Evolutionary conservation across 2,329 filamentous ascomycete genomes (phyloP), one percentile per base, ranked within the genome.

Genomic region (Blastomyces emzantsi): DNA sequence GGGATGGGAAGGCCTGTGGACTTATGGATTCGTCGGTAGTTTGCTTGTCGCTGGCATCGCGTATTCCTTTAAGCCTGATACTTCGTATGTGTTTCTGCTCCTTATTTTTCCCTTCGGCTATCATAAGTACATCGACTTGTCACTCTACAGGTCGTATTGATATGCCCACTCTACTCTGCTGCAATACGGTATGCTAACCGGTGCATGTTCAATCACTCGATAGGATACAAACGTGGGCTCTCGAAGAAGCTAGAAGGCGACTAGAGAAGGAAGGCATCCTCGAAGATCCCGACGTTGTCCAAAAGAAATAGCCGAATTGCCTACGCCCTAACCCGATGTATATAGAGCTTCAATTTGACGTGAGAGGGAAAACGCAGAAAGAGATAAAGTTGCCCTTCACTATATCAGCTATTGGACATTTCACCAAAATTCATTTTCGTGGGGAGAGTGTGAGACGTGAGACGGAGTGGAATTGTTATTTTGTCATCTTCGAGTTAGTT

Each of bases 211-310:
- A 56, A 59, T 54, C 47, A 6, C 17, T n/a, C 28, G 64, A 66
- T 72, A 99, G 94, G 77, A 97, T 99, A 86, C 94, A 97, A 82
- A 97, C 93, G 63, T 99, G 94, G 94, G 94, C 94, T 67, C 86
- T 99, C 54, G 94, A 99, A 80, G 94, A 99, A 81, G 94, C 94
- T 62, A 86, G 94, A 74, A 86, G 94, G 81, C 85, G 94, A 81
- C 87, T 99, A 84, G 94, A 99, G 81, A 89, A 87, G 65, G 94
- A 99, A 82, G 94, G 94, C 65, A 92, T 97, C 74, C 80, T 97
- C 73, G 86, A 90, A 73, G 93, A 97, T 73, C 88, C 90, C 51
- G 79, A 83, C 62, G 74, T 73, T 68, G 78, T 80, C 69, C 78
- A 84, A 70, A 82, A 86, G 76, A 83, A 85, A 80, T 72, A 70